A percentile compares a stretch with the other conserved stretches of the same genome.
Conservation (phyloP, 2,329 filamentous ascomycete species). For the Alternaria arbusti region DNA sequence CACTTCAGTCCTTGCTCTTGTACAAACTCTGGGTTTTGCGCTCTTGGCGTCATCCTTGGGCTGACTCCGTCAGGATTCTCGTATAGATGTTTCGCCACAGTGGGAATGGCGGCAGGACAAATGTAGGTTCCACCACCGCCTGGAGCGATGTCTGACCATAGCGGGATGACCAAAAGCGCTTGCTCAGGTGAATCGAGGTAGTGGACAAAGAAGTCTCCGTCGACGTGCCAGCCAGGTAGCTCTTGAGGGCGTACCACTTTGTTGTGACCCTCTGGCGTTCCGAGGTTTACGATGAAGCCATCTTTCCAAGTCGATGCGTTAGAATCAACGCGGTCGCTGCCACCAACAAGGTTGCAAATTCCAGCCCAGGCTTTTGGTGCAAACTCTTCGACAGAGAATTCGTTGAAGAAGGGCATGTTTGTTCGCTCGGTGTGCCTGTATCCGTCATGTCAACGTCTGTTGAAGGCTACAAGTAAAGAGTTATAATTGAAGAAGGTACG, state of each 20-base stretch:
- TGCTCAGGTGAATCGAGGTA: constrained; percentile 75
- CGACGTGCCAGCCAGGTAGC: constrained; percentile 69
- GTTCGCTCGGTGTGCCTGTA: constrained; percentile 58
- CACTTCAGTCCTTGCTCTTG: constrained; percentile 54
- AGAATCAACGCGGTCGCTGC: constrained; percentile 52
- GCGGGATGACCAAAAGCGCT: constrained; percentile 69
- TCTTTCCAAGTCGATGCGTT: constrained; percentile 66
- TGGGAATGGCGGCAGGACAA: constrained; percentile 64
- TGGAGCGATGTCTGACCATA: constrained; percentile 68
- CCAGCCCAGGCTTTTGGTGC: constrained; percentile 71
- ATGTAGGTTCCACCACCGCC: constrained; percentile 70
- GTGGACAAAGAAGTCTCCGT: constrained; percentile 76
- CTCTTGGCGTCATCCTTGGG: constrained; percentile 68
- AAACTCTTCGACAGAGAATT: constrained; percentile 61
- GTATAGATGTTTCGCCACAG: constrained; percentile 63
- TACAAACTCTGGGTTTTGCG: constrained; percentile 54
- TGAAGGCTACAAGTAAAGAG: neutral
- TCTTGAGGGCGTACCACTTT: constrained; percentile 59
- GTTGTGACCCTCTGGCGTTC: constrained; percentile 59
- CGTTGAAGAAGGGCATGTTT: constrained; percentile 69
- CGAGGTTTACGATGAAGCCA: constrained; percentile 73
- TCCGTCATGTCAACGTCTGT: neutral
- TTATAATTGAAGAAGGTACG: neutral
- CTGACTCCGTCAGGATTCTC: constrained; percentile 70
- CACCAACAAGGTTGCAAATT: constrained; percentile 71